Conservation (phyloP, 768 basidiomycete species). For the Leccinum aurantiacum region DNA sequence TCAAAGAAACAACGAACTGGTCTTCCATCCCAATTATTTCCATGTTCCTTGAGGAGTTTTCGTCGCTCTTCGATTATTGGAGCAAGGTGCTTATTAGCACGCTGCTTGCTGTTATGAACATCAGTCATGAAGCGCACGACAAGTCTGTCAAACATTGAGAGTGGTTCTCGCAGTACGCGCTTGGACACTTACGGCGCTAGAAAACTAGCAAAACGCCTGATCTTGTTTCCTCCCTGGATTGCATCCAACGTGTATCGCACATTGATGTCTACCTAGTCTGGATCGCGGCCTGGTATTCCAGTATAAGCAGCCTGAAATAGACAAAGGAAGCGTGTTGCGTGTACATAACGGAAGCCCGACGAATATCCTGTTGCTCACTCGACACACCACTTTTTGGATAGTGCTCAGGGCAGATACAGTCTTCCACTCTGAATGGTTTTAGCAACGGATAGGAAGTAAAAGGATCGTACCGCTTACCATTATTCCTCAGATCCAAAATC, state of each 20-base stretch:
- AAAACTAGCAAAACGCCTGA: neutral
- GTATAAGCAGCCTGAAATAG: neutral
- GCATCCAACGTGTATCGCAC: neutral
- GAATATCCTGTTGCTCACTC: neutral
- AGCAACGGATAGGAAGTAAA: neutral
- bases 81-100: neutral
- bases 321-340: neutral
- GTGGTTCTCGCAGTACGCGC: no score
- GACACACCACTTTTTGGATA: neutral
- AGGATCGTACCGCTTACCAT: neutral
- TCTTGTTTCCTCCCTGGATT: neutral
- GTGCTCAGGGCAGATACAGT: neutral
- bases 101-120: neutral
- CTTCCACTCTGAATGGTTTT: neutral
- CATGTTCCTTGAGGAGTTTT: neutral
- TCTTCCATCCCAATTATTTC: neutral
- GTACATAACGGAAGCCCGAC: neutral
- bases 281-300: neutral
- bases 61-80: conserved; percentile 6
- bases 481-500: neutral
- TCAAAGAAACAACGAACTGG: neutral
- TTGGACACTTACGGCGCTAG: conserved; percentile 1
- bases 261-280: conserved; percentile 5
- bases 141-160: neutral
- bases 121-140: neutral